Base-by-base conservation (phyloP, 129 eudicot genomes). In the Centrapalus pauciflorus region DNA sequence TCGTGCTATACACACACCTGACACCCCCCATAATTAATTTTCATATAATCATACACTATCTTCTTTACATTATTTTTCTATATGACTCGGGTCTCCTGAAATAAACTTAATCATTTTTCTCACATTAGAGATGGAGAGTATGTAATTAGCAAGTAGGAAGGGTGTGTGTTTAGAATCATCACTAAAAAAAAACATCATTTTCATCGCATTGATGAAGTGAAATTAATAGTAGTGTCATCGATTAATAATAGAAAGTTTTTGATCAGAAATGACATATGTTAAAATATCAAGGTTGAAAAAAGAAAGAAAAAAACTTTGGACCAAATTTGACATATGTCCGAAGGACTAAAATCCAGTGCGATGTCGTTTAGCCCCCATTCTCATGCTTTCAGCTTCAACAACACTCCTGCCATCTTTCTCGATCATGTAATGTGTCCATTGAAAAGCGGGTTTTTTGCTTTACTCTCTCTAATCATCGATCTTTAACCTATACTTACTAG, bases 341-440 rank as follows among this genome's bases (percentile, higher is more conserved):
- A 70, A 71, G 13, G 51, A 46, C 34, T 4, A 49, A 43, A 63
- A 63, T 52, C 71, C 7, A 8, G 26, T 73, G n/a, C 58, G 72
- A 28, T 64, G 78, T 73, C 77, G 77, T 73, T 73, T 63, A 54
- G 77, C 25, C 41, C 24, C 64, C 7, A 12, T 65, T 62, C 34
- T 50, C 55, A 72, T 51, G 4, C 48, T 11, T 3, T 27, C 71
- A 73, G 57, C 77, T 73, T 73, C 71, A 16, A 34, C 71, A 29
- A 16, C 64, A 33, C 63, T 52, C 17, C 71, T 38, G 24, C 35
- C 71, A 64, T 38, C 62, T 33, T 26, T 59, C 35, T 28, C 63
- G 21, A 58, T 61, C 70, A 50, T 34, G 61, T 48, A 55, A 57
- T 55, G 34, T 25, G 1, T 34, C 52, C 20, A 24, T 72, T 54